Percentiles rank a stretch among this genome's conserved stretches.
Conservation (phyloP, 371 early-diverging fungal species). For the Saksenaea vasiformis region DNA sequence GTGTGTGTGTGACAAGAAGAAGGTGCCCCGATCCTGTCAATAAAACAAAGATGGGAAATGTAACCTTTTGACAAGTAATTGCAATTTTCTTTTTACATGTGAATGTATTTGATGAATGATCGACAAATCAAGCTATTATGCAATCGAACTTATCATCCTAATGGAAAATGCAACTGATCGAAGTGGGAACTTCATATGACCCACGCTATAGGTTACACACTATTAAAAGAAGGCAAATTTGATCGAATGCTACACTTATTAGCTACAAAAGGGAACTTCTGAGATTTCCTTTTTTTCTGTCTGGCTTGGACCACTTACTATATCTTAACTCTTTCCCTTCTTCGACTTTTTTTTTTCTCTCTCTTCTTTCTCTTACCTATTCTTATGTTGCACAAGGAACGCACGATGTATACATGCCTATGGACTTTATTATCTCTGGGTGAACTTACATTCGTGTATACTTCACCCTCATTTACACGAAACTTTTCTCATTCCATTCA, state of each 20-base stretch:
- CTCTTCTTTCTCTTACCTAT: neutral
- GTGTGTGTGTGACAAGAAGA: neutral
- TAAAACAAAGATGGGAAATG: neutral
- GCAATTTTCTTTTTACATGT: neutral
- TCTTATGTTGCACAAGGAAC: neutral
- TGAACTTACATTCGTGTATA: slow-evolving; percentile 27
- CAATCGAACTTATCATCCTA: neutral
- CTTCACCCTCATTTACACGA: slow-evolving; percentile 17
- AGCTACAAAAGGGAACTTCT: slow-evolving; percentile 1
- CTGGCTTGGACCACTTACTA: neutral
- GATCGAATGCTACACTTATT: neutral
- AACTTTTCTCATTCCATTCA: neutral
- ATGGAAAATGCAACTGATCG: neutral
- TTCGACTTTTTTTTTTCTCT: neutral
- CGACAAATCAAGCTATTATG: neutral
- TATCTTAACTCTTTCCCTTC: neutral
- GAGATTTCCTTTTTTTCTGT: neutral
- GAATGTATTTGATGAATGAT: neutral
- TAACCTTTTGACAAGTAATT: neutral
- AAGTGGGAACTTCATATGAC: slow-evolving; percentile 2
- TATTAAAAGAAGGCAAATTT: neutral
- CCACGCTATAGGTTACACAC: neutral
- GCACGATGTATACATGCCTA: slow-evolving; percentile 21
- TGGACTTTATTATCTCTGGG: slow-evolving; percentile 35
- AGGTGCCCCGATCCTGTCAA: neutral